Conservation (phyloP, 2,329 filamentous ascomycete genomes). For the Colletotrichum sidae region DNA sequence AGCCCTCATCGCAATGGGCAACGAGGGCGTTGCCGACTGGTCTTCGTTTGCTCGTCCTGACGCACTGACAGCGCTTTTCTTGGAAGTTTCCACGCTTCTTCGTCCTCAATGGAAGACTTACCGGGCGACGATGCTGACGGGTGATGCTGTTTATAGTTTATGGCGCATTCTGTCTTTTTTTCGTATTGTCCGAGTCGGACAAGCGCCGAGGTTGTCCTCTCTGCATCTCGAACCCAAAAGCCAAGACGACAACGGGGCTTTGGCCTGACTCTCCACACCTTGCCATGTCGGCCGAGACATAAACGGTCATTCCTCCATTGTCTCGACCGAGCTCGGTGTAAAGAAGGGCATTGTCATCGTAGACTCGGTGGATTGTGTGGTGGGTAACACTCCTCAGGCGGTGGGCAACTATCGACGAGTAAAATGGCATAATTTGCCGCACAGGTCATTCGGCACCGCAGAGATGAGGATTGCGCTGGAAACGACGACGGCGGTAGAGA, state of each 20-base stretch:
- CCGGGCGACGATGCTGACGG: slow-evolving; percentile 13
- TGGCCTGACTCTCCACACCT: neutral
- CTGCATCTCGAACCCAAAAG: neutral
- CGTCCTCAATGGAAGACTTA: neutral
- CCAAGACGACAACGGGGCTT: neutral
- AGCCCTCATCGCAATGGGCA: slow-evolving; percentile 29
- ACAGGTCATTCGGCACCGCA: slow-evolving; percentile 10
- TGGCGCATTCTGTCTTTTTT: slow-evolving; percentile 13
- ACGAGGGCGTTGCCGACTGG: slow-evolving; percentile 19
- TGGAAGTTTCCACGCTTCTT: slow-evolving; percentile 14
- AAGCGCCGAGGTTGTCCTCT: neutral
- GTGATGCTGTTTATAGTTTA: neutral
- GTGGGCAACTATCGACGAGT: neutral
- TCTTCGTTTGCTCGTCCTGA: slow-evolving; percentile 24
- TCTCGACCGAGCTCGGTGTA: neutral
- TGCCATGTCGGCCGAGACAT: slow-evolving; percentile 24
- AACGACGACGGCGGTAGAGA: too few species aligned
- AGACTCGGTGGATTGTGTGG: too few species aligned
- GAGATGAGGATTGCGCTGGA: neutral
- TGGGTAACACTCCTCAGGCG: too few species aligned
- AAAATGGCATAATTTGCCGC: slow-evolving; percentile 18
- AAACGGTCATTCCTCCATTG: slow-evolving; percentile 21
- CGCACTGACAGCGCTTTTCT: slow-evolving; percentile 34
- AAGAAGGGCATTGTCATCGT: slow-evolving; percentile 22
- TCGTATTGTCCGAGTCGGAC: neutral